A percentile compares a stretch with the other conserved stretches of the same genome.
These are phyloP conservation scores for Sanchytrium tribonematis DNA, from an alignment of 371 early-diverging fungal species.

Conservation along the genomic window DNA sequence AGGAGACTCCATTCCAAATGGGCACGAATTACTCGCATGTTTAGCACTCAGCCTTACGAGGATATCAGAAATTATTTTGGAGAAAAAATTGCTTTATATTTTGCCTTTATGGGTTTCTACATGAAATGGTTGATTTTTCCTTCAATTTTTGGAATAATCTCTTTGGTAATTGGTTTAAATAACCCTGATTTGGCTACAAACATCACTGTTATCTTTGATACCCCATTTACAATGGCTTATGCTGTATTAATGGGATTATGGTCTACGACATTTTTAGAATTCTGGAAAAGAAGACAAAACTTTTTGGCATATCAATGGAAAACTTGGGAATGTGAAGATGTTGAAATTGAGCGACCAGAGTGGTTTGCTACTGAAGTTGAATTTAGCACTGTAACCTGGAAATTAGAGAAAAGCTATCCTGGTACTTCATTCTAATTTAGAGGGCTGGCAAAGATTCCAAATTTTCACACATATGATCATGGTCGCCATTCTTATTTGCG, in stretches of 20 bases:
- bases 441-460: neutral
- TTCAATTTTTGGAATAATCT: slow-evolving; percentile 15
- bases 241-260: slow-evolving; percentile 19
- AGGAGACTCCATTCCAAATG: neutral
- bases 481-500: neutral
- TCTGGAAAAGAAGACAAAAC: slow-evolving; percentile 25
- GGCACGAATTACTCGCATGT: neutral
- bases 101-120: slow-evolving; percentile 24
- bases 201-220: slow-evolving; percentile 18
- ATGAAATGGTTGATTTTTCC: slow-evolving; percentile 18
- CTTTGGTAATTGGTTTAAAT: slow-evolving; percentile 17
- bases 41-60: slow-evolving; percentile 10
- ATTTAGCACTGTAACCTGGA: slow-evolving; percentile 20
- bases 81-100: slow-evolving; percentile 27
- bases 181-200: neutral
- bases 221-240: slow-evolving; percentile 18
- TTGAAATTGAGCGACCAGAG: slow-evolving; percentile 14
- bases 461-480: neutral
- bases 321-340: slow-evolving; percentile 16
- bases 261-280: slow-evolving; percentile 24
- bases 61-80: slow-evolving; percentile 23
- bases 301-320: slow-evolving; percentile 24
- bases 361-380: slow-evolving; percentile 15
- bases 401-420: slow-evolving; percentile 17
- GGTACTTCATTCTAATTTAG: neutral